Percentiles rank a stretch among this genome's conserved stretches.
Evolutionary conservation across 768 basidiomycete genomes (phyloP).

Genomic region (Termitomyces bulborhizus): DNA sequence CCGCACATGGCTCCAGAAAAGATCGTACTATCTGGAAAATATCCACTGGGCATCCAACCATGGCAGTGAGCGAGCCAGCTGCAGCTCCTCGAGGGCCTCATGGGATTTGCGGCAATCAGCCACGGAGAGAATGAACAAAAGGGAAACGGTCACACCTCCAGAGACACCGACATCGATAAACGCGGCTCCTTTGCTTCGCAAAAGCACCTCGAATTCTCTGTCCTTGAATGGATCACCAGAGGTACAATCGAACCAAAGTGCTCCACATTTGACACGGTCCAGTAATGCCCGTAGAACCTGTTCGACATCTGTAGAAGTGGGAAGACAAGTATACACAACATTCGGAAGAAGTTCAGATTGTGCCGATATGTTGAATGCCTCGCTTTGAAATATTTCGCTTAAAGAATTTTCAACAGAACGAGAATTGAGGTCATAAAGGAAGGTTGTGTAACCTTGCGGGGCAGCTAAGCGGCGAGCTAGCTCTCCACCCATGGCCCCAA

Average conservation of each 20-base stretch:
- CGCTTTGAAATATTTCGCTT: not conserved
- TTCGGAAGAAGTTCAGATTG: constrained; percentile 2
- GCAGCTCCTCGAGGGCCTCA: constrained; percentile 8
- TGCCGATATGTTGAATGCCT: not conserved
- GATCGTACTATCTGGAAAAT: not conserved
- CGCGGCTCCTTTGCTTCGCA: not conserved
- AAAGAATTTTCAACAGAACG: not conserved
- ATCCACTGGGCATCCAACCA: constrained; percentile 8
- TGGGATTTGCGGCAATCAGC: not conserved
- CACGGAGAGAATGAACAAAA: not conserved
- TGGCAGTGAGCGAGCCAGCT: constrained; percentile 4
- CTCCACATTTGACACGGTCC: not conserved
- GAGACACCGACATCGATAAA: constrained; percentile 7
- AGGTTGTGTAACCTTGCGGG: not conserved
- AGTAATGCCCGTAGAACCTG: not conserved
- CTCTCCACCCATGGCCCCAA: constrained; percentile 7
- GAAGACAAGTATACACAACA: constrained; percentile 8
- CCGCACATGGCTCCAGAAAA: not conserved
- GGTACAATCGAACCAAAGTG: constrained; percentile 9
- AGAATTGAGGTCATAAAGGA: constrained; percentile 5
- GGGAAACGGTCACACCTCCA: not conserved
- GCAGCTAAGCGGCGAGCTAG: constrained; percentile 6
- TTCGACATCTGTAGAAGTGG: constrained; percentile 6
- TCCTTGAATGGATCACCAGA: constrained; percentile 6
- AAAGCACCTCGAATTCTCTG: not conserved